phyloP scores from a whole-genome alignment of 345 rosid genomes.

The Eucalyptus marginata region DNA sequence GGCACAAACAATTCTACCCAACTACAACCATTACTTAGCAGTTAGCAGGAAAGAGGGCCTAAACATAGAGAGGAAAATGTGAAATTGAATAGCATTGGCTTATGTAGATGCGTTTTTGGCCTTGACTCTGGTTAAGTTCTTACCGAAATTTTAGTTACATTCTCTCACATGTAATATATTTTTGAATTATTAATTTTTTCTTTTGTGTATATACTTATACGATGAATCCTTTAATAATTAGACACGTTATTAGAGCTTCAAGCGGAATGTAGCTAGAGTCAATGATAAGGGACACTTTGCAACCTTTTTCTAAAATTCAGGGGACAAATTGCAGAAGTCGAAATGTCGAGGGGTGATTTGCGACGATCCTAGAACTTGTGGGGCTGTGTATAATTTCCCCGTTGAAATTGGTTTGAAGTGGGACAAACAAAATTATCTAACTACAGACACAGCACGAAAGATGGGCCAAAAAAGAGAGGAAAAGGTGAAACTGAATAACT shows the following conservation, averaged over 20 bases:
- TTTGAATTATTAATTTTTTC: background rate
- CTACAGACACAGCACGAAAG: background rate
- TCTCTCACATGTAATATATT: background rate
- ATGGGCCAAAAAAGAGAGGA: background rate
- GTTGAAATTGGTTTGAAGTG: background rate
- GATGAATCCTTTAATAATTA: background rate
- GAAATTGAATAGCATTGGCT: background rate
- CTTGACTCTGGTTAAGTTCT: background rate
- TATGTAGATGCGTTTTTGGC: background rate
- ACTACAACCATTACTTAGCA: background rate
- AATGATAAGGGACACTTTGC: background rate
- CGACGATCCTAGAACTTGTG: background rate
- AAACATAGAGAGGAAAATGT: background rate
- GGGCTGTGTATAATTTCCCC: background rate
- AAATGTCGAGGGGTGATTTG: background rate
- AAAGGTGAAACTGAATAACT: background rate
- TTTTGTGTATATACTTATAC: background rate
- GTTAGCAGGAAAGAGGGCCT: background rate
- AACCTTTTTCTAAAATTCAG: background rate
- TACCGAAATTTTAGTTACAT: background rate
- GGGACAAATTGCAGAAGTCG: background rate
- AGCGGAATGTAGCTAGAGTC: background rate
- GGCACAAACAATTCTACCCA: background rate
- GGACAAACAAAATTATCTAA: background rate
- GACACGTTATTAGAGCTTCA: background rate